A percentile compares a stretch with the other conserved stretches of the same genome.
Evolutionary conservation across 2,329 filamentous ascomycete species (phyloP).

Genomic region (Talaromyces sp.): DNA sequence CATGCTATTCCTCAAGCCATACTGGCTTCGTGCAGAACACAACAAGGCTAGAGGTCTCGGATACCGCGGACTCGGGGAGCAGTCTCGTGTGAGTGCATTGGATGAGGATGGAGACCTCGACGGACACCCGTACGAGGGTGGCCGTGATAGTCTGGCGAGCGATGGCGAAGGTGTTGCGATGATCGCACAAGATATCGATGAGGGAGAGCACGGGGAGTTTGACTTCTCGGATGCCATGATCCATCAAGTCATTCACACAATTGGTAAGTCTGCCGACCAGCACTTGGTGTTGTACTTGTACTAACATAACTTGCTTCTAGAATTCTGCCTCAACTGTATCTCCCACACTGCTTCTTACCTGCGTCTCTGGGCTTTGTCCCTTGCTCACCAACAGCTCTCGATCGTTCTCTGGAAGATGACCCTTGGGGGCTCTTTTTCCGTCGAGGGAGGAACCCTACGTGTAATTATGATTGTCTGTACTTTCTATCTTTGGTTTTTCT

Average conservation of each 20-base stretch:
- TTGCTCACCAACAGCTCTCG: slow-evolving; percentile 96
- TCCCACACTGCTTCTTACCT: slow-evolving; percentile 98
- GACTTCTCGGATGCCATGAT: slow-evolving; percentile 98
- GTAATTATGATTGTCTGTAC: slow-evolving; percentile 75
- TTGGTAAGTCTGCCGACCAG: slow-evolving; percentile 43
- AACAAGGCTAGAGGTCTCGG: slow-evolving; percentile 82
- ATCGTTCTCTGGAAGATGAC: slow-evolving; percentile 98
- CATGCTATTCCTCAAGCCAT: slow-evolving; percentile 88
- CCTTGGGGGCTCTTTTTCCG: slow-evolving; percentile 68
- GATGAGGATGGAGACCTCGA: slow-evolving; percentile 79
- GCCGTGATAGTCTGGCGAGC: slow-evolving; percentile 63
- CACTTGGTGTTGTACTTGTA: not conserved
- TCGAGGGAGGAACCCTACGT: slow-evolving; percentile 59
- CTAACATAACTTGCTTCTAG: slow-evolving; percentile 38
- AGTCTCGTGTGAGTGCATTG: slow-evolving; percentile 77
- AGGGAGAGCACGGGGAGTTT: slow-evolving; percentile 89
- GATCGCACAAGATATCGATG: slow-evolving; percentile 78
- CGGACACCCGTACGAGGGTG: slow-evolving; percentile 52
- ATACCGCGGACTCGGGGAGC: slow-evolving; percentile 90
- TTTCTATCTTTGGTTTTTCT: slow-evolving; percentile 86
- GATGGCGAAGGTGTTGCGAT: slow-evolving; percentile 81
- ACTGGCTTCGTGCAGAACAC: slow-evolving; percentile 91
- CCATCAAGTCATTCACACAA: slow-evolving; percentile 97
- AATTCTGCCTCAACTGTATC: slow-evolving; percentile 98
- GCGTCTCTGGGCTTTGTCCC: slow-evolving; percentile 93